Conservation (phyloP, 2,329 filamentous ascomycete species). For the Botrytis paeoniae region DNA sequence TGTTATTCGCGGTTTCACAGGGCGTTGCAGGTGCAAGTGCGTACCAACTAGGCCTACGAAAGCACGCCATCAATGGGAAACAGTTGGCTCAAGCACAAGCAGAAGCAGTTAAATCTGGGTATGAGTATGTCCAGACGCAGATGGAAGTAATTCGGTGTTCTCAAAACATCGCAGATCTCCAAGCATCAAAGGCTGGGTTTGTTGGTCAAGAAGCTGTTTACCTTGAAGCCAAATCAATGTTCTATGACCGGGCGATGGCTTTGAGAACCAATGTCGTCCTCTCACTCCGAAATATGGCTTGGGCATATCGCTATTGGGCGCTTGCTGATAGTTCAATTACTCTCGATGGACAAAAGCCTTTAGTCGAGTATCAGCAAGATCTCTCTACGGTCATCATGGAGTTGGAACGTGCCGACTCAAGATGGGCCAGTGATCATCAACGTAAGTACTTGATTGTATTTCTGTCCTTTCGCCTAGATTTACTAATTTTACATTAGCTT, state of each 20-base stretch:
- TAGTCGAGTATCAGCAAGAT: slow-evolving; percentile 3
- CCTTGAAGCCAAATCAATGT: slow-evolving; percentile 7
- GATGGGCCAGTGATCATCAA: slow-evolving; percentile 6
- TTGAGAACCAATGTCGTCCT: slow-evolving; percentile 8
- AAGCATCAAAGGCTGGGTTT: neutral
- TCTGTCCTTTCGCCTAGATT: neutral
- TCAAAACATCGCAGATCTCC: neutral
- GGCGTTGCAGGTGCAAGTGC: neutral
- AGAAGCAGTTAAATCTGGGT: slow-evolving; percentile 1
- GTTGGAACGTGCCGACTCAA: slow-evolving; percentile 8
- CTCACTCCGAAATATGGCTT: neutral
- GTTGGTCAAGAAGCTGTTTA: slow-evolving; percentile 8
- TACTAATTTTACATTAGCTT: neutral
- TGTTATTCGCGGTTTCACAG: neutral
- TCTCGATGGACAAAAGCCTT: slow-evolving; percentile 4
- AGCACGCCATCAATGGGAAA: slow-evolving; percentile 14
- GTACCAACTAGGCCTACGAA: slow-evolving; percentile 2
- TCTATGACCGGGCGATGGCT: slow-evolving; percentile 14
- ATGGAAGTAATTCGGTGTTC: slow-evolving; percentile 9
- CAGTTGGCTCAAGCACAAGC: slow-evolving; percentile 13
- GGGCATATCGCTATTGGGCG: slow-evolving; percentile 14
- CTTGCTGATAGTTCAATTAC: neutral
- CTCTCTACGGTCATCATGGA: slow-evolving; percentile 3
- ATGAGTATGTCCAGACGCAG: slow-evolving; percentile 8
- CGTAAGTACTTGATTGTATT: neutral